These are phyloP conservation scores for Verticillium dahliae DNA, from an alignment of 2,329 filamentous ascomycete genomes.

Conservation along the genomic window DNA sequence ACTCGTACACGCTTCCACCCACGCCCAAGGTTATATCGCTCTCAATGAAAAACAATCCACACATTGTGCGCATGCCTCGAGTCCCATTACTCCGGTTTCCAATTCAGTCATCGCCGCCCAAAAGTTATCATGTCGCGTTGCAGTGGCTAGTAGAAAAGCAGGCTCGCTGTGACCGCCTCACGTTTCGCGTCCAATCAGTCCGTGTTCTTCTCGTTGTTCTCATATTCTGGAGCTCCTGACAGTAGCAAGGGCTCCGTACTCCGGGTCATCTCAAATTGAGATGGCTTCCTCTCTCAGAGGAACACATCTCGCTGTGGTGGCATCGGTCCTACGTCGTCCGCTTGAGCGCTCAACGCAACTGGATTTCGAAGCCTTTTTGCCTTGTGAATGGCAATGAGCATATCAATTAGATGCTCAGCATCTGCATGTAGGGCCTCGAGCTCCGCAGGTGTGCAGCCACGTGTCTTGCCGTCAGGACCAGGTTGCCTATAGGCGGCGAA, in stretches of 20 bases:
- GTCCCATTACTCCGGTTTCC: not conserved
- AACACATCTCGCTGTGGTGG: not conserved
- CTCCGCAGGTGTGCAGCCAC: conserved; percentile 30
- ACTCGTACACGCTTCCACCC: not conserved
- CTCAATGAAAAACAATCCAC: not conserved
- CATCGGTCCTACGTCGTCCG: conserved; percentile 7
- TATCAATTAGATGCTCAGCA: conserved; percentile 45
- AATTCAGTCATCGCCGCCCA: not conserved
- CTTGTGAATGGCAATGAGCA: conserved; percentile 43
- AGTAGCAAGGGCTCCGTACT: not conserved
- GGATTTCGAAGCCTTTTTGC: conserved; percentile 24
- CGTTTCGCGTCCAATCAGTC: not conserved
- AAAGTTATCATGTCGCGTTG: not conserved
- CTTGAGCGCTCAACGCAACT: conserved; percentile 3
- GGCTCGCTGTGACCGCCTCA: not conserved
- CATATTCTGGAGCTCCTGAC: not conserved
- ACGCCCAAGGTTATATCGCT: not conserved
- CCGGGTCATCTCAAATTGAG: not conserved
- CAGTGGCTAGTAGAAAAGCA: not conserved
- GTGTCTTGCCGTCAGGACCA: conserved; percentile 26
- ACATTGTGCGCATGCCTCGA: not conserved
- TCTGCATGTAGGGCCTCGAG: conserved; percentile 40
- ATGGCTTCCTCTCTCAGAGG: not conserved
- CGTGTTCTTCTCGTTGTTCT: not conserved
- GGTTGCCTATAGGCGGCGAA: conserved; percentile 50